Evolutionary conservation across 768 basidiomycete species (phyloP).

Genomic region (Rhizopogon vesiculosus): DNA sequence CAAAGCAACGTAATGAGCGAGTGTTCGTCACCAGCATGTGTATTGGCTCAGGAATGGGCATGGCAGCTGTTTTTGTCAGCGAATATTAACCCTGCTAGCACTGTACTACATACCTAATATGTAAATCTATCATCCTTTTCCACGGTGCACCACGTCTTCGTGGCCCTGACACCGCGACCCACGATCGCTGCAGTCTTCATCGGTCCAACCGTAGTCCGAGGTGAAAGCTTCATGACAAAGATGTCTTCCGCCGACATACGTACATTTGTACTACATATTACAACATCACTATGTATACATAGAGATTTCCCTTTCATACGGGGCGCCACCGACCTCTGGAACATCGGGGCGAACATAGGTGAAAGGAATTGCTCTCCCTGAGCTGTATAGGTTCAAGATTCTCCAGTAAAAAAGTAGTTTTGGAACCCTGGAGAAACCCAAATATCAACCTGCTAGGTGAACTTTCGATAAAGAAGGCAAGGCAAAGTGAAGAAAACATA

Average conservation of each 20-base stretch:
- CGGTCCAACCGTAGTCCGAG: too few species aligned
- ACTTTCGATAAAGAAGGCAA: slow-evolving; percentile 51
- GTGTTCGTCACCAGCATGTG: slow-evolving; percentile 92
- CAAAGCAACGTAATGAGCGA: slow-evolving; percentile 69
- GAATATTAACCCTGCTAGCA: slow-evolving; percentile 53
- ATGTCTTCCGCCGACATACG: background rate
- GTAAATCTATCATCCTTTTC: background rate
- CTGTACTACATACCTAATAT: background rate
- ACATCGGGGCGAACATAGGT: slow-evolving; percentile 65
- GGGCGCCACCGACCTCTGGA: slow-evolving; percentile 50
- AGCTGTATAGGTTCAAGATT: slow-evolving; percentile 50
- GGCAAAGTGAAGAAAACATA: background rate
- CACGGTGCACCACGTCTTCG: too few species aligned
- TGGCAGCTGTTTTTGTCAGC: slow-evolving; percentile 82
- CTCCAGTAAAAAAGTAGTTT: slow-evolving; percentile 25
- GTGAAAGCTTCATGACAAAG: too few species aligned
- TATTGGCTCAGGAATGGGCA: slow-evolving; percentile 86
- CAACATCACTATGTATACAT: background rate
- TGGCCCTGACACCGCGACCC: background rate
- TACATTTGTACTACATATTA: background rate
- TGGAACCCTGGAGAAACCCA: slow-evolving; percentile 41
- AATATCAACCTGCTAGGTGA: slow-evolving; percentile 72
- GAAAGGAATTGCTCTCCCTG: slow-evolving; percentile 57
- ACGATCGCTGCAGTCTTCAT: too few species aligned
- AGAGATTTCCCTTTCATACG: slow-evolving; percentile 53